Percentiles rank a stretch among this genome's conserved stretches.
These are phyloP conservation scores for Leishmania tarentolae DNA, from an alignment of 208 protist species.

Conservation along the genomic window DNA sequence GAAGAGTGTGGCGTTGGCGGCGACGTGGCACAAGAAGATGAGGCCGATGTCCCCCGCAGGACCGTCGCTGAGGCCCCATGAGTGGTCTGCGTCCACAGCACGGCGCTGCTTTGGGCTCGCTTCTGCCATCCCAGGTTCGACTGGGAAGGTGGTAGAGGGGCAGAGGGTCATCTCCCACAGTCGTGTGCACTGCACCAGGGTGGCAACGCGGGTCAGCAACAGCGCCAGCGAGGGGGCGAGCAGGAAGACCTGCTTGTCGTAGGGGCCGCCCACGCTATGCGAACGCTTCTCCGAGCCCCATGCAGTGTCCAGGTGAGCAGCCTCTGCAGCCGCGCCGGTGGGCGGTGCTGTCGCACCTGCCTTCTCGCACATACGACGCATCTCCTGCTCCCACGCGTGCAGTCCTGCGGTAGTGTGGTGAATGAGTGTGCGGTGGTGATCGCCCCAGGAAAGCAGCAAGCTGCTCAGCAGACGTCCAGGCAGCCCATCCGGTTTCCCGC, in stretches of 20 bases:
- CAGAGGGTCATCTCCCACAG: slow-evolving; percentile 3
- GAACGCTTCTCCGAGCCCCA: background rate
- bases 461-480: background rate
- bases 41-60: slow-evolving; percentile 9
- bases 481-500: background rate
- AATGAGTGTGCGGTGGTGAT: slow-evolving; percentile 13
- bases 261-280: background rate
- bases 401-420: slow-evolving; percentile 14
- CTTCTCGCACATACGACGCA: slow-evolving; percentile 10
- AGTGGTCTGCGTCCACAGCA: background rate
- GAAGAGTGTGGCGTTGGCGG: slow-evolving; percentile 19
- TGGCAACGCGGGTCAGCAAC: slow-evolving; percentile 13
- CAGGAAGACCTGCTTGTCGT: background rate
- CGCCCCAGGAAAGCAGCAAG: slow-evolving; percentile 11
- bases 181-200: slow-evolving; percentile 14
- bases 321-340: background rate
- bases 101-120: background rate
- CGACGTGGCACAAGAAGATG: slow-evolving; percentile 9
- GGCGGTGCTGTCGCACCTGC: background rate
- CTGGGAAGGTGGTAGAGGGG: background rate
- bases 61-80: background rate
- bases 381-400: slow-evolving; percentile 28
- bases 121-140: background rate
- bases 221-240: slow-evolving; percentile 6
- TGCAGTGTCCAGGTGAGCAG: background rate